phyloP scores from a whole-genome alignment of 768 basidiomycete species.

The Leccinellum albellum region DNA sequence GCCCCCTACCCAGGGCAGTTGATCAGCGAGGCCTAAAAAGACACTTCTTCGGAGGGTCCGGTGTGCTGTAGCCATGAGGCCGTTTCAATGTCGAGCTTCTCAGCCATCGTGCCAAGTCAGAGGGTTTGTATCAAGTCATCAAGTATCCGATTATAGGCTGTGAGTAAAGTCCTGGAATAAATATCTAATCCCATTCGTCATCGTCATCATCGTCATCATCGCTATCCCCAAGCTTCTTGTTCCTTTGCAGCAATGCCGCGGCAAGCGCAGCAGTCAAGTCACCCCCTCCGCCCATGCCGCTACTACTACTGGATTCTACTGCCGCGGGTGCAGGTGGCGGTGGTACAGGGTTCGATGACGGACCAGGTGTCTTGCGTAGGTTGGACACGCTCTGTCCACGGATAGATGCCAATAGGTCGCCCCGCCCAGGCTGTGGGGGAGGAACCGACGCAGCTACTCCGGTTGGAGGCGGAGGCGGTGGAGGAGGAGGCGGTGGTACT shows the following conservation, averaged over 20 bases:
- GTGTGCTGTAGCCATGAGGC: not conserved
- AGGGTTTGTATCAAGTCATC: not conserved
- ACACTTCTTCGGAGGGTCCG: not conserved
- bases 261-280: constrained; percentile 83
- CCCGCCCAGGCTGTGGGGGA: constrained; percentile 56
- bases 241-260: constrained; percentile 75
- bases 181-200: constrained; percentile 52
- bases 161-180: constrained; percentile 5
- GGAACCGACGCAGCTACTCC: constrained; percentile 27
- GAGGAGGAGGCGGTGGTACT: constrained; percentile 30
- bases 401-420: constrained; percentile 72
- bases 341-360: constrained; percentile 30
- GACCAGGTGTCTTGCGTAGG: constrained; percentile 52
- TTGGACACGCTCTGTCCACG: constrained; percentile 71
- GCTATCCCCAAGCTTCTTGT: constrained; percentile 84
- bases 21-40: not conserved
- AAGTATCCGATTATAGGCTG: constrained; percentile 9
- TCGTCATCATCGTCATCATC: constrained; percentile 77
- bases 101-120: not conserved
- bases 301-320: constrained; percentile 32
- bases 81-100: not conserved
- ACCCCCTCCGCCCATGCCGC: constrained; percentile 44
- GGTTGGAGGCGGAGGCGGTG: constrained; percentile 41
- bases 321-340: constrained; percentile 31
- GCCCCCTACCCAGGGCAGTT: constrained; percentile 18